These are phyloP conservation scores for Graphium sp. DNA, from an alignment of 2,329 filamentous ascomycete genomes.

Conservation along the genomic window DNA sequence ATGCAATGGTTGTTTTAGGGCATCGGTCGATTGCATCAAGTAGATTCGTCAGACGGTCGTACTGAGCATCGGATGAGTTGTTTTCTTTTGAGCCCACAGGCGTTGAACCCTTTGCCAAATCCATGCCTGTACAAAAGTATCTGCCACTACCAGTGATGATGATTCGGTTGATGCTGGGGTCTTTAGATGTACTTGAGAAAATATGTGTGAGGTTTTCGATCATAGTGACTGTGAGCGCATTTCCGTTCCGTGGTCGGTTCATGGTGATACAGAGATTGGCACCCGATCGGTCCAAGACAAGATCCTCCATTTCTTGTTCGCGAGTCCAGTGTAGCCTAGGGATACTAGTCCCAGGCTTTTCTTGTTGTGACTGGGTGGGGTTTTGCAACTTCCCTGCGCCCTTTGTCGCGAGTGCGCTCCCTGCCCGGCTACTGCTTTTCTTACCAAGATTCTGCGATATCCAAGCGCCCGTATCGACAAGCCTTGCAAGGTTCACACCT, in stretches of 20 bases:
- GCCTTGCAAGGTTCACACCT: conserved; percentile 33
- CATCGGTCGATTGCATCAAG: conserved; percentile 18
- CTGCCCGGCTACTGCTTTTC: conserved; percentile 28
- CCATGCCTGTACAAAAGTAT: conserved; percentile 24
- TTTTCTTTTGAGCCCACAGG: conserved; percentile 4
- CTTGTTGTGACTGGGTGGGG: neutral
- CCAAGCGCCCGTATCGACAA: conserved; percentile 40
- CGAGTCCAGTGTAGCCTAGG: conserved; percentile 3
- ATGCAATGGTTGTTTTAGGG: conserved; percentile 21
- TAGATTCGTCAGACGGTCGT: conserved; percentile 11
- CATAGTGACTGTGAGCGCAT: conserved; percentile 19
- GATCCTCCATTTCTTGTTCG: conserved; percentile 5
- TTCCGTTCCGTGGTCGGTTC: conserved; percentile 18
- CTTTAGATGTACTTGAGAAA: conserved; percentile 9
- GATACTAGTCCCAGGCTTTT: too few relatives aligned
- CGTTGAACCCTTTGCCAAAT: conserved; percentile 10
- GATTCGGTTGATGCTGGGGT: conserved; percentile 15
- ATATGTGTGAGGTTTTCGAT: conserved; percentile 13
- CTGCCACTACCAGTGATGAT: conserved; percentile 16
- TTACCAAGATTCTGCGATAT: conserved; percentile 31
- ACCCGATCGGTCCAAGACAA: conserved; percentile 13
- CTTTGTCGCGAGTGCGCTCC: conserved; percentile 17
- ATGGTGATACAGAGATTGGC: conserved; percentile 11
- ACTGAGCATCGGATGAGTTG: conserved; percentile 5
- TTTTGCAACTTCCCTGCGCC: neutral